Evolutionary conservation across 257 asterid species (phyloP).

Genomic region (Parsonsia alboflavescens): DNA sequence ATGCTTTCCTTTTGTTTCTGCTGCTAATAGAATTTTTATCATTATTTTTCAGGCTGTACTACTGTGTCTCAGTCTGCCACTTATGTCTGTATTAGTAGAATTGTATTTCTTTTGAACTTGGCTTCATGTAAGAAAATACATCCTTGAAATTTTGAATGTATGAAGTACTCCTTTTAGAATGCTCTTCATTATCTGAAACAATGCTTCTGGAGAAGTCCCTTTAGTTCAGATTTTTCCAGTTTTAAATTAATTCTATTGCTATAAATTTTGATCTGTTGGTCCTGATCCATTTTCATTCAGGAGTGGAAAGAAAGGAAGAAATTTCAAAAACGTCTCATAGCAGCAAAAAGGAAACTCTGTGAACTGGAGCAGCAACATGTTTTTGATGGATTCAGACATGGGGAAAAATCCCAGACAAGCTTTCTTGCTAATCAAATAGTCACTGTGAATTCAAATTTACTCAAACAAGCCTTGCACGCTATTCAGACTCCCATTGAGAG

Average conservation of each 20-base stretch:
- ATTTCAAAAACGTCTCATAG: slow-evolving; percentile 68
- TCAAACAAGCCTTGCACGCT: slow-evolving; percentile 58
- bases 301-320: slow-evolving; percentile 95
- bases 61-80: not conserved
- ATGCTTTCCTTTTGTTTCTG: not conserved
- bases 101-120: not conserved
- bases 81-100: not conserved
- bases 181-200: not conserved
- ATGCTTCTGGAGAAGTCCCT: not conserved
- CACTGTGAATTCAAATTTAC: slow-evolving; percentile 62
- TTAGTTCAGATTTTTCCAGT: not conserved
- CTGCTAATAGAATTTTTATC: not conserved
- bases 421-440: slow-evolving; percentile 77
- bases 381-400: slow-evolving; percentile 70
- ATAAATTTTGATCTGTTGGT: slow-evolving; percentile 6
- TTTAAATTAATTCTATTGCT: not conserved
- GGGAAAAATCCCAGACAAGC: slow-evolving; percentile 66
- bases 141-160: not conserved
- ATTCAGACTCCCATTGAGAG: slow-evolving; percentile 37
- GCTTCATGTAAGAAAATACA: not conserved
- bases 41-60: not conserved
- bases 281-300: slow-evolving; percentile 37
- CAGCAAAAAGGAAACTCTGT: slow-evolving; percentile 81
- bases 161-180: not conserved
- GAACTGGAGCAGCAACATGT: slow-evolving; percentile 89